Evolutionary conservation across 2,329 filamentous ascomycete species (phyloP).

Genomic region (Alternaria angustiovoidea): DNA sequence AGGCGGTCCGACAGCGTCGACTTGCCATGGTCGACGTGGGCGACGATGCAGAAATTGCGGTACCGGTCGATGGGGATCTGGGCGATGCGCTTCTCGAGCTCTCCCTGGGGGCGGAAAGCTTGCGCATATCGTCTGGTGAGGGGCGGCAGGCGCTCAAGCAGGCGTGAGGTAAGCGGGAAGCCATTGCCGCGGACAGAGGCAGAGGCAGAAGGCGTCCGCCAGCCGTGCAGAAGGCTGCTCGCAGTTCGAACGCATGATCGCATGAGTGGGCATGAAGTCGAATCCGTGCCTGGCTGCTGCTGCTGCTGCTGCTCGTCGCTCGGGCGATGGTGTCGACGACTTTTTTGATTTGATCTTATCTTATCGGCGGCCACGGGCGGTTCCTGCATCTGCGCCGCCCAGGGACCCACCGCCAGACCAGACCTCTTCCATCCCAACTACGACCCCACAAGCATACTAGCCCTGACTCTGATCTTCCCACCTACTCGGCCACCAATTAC

Average conservation of each 20-base stretch:
- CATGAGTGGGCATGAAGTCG: constrained; percentile 54
- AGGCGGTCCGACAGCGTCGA: constrained; percentile 92
- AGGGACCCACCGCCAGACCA: constrained; percentile 23
- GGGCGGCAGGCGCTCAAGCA: constrained; percentile 41
- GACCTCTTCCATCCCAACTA: constrained; percentile 7
- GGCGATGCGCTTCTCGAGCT: constrained; percentile 71
- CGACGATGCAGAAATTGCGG: constrained; percentile 98
- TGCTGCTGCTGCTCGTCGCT: constrained; percentile 3
- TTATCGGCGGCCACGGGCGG: constrained; percentile 24
- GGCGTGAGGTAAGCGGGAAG: constrained; percentile 14
- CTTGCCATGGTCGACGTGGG: constrained; percentile 98
- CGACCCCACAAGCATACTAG: constrained; percentile 9
- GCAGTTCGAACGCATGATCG: constrained; percentile 58
- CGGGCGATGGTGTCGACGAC: constrained; percentile 8
- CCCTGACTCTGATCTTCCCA: background rate
- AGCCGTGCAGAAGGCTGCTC: constrained; percentile 52
- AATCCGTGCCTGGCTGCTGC: constrained; percentile 10
- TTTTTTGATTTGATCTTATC: constrained; percentile 31
- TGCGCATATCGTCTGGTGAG: constrained; percentile 45
- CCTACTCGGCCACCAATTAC: background rate
- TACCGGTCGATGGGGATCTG: constrained; percentile 80
- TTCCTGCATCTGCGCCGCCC: constrained; percentile 17
- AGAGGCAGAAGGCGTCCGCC: constrained; percentile 40
- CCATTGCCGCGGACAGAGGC: constrained; percentile 31
- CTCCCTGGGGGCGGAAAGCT: constrained; percentile 53